Base-by-base conservation (phyloP, 495 filamentous ascomycete species). In the Aspergillus mulundensis region DNA sequence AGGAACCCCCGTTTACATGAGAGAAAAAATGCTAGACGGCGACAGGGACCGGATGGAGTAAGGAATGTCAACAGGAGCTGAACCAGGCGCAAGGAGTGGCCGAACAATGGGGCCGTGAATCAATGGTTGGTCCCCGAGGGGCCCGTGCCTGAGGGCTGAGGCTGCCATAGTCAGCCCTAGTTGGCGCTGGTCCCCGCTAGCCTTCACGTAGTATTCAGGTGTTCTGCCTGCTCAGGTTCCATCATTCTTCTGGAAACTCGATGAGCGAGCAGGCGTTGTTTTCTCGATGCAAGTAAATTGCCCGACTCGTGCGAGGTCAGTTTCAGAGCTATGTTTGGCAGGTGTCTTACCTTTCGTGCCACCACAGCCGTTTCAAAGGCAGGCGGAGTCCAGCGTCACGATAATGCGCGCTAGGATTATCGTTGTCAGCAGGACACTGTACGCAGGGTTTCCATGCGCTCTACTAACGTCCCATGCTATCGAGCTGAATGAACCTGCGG, bases 341-440 rank as follows among this genome's bases (percentile, higher is more conserved):
- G 30, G 23, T 36, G 20, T 38, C 30, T 50, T 16, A 39, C 7
- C 5, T 40, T 16, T 23, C 38, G 39, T 53, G 39, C 34, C 38
- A 53, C 50, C 38, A 30, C 50, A n/a, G 50, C 50, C 38, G 50
- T 53, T 53, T 43, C 38, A 32, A 48, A 15, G 1, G 32, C 48
- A 39, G 34, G 48, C 32, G 36, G 48, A 50, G 36, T 46, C 34
- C 48, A 28, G 19, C 15, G 32, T 16, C 34, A 50, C 48, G 48
- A 50, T 50, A 40, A 50, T 50, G n/a, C 21, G 14, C 25, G 36
- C 30, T 50, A 32, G 43, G 43, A 30, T 40, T 40, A 40, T 40
- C n/a, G 38, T 18, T 6, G 34, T 40, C 30, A 21, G 34, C 30
- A 7, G 24, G 14, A 16, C 48, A 40, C 21, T 7, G 18, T 6